Base-by-base conservation (phyloP, 2,329 filamentous ascomycete genomes). In the Aspergillus glaucus region DNA sequence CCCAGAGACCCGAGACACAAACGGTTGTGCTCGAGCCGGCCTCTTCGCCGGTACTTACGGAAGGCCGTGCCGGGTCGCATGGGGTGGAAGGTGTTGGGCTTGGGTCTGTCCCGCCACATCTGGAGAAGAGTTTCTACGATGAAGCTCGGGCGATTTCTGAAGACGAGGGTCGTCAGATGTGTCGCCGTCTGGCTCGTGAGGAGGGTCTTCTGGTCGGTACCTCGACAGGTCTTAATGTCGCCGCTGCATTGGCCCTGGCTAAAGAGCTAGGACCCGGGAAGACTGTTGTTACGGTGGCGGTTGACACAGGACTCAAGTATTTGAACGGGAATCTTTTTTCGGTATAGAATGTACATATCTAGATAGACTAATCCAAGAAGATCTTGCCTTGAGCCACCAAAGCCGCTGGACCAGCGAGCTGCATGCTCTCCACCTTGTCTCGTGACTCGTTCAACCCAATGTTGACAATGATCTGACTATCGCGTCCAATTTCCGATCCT, bases 51-150 rank as follows among this genome's bases (percentile, higher is more conserved):
- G 40, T 46, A 4, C 45, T 52, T 9, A 53, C 51, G 1, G 43
- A 53, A 30, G 49, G 50, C 22, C 34, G 39, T n/a, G 21, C 41
- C 3, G 81, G 86, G 65, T 75, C 81, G 1, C 95, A 95, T 76
- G 93, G 94, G 73, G 89, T 96, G 1, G 91, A 95, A 73, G 91
- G 91, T 24, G 95, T 95, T 58, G 91, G 91, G 7, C 95, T 95
- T 65, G 91, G 95, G 66, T 95, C 95, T 66, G 84, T 95, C 50
- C 90, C 90, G 3, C 88, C 95, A 28, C 89, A 95, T 6, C 75
- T 95, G 43, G 81, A 90, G 56, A 85, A 85, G 61, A 70, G 82
- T 15, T 67, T 80, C 1, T 86, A 95, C 19, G 87, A 95, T 69
- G 85, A 85, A 64, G 95, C 90, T 87, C 93, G 93, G 75, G 95